Percentiles rank a stretch among this genome's conserved stretches.
Evolutionary conservation across 306 rosid genomes (phyloP).

Genomic region (Arachis hypogaea): DNA sequence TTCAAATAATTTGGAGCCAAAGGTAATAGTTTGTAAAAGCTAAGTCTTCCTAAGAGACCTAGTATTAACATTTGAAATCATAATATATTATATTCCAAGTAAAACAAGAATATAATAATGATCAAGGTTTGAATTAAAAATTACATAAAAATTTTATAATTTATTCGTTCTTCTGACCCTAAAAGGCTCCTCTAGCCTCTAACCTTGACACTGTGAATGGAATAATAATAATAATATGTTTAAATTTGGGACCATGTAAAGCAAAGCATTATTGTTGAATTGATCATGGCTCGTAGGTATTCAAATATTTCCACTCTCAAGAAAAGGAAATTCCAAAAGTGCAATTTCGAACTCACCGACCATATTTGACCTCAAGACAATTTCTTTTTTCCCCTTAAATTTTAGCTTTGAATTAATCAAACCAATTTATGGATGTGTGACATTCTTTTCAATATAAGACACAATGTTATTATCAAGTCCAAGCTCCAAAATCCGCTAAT

Average conservation of each 20-base stretch:
- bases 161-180: neutral
- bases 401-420: slow-evolving; percentile 8
- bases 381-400: slow-evolving; percentile 1
- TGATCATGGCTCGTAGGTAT: neutral
- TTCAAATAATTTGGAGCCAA: too few relatives aligned
- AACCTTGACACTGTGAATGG: neutral
- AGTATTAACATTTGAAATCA: too few relatives aligned
- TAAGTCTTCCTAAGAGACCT: neutral
- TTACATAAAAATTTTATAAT: neutral
- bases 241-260: neutral
- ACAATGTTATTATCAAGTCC: neutral
- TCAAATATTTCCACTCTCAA: slow-evolving; percentile 15
- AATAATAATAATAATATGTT: too few relatives aligned
- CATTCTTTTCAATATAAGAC: slow-evolving; percentile 32
- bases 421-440: slow-evolving; percentile 15
- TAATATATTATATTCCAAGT: neutral
- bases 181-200: neutral
- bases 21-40: too few relatives aligned
- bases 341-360: slow-evolving; percentile 30
- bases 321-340: slow-evolving; percentile 36
- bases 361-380: slow-evolving; percentile 37
- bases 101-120: neutral
- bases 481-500: neutral
- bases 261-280: slow-evolving; percentile 6
- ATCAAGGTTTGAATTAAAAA: neutral